These are phyloP conservation scores for Nemania bipapillata DNA, from an alignment of 2,329 filamentous ascomycete species.

Conservation along the genomic window DNA sequence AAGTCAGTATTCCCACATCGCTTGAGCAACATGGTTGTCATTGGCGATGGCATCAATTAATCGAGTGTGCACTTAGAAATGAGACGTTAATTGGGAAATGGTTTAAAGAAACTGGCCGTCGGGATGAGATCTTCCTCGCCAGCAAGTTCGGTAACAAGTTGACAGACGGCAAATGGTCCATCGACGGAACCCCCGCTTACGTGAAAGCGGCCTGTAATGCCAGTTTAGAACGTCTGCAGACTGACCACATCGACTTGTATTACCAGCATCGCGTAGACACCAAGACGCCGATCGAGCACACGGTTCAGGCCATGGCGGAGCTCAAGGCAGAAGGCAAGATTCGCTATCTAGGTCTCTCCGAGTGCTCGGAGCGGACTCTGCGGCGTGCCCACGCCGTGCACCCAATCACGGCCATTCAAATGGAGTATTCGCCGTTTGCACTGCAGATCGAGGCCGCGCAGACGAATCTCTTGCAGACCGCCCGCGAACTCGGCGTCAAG, in stretches of 20 bases:
- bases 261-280: slow-evolving; percentile 63
- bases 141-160: slow-evolving; percentile 62
- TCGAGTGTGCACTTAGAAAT: slow-evolving; percentile 38
- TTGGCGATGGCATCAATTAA: background rate
- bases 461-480: slow-evolving; percentile 61
- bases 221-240: slow-evolving; percentile 60
- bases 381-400: slow-evolving; percentile 60
- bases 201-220: slow-evolving; percentile 47
- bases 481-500: slow-evolving; percentile 64
- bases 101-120: slow-evolving; percentile 57
- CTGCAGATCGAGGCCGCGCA: slow-evolving; percentile 67
- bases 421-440: slow-evolving; percentile 64
- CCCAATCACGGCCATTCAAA: slow-evolving; percentile 62
- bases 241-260: slow-evolving; percentile 64
- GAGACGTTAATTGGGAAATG: slow-evolving; percentile 59
- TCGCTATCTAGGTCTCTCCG: slow-evolving; percentile 62
- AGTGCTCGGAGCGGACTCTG: slow-evolving; percentile 59
- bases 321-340: slow-evolving; percentile 64
- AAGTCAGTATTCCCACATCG: slow-evolving; percentile 47
- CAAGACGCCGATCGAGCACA: slow-evolving; percentile 59
- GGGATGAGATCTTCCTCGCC: slow-evolving; percentile 62
- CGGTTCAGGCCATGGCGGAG: slow-evolving; percentile 60
- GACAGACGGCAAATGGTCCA: slow-evolving; percentile 36
- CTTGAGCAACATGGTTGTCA: background rate
- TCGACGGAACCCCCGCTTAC: slow-evolving; percentile 46